Base-by-base conservation (phyloP, 768 basidiomycete species). In the Dioszegia hungarica region DNA sequence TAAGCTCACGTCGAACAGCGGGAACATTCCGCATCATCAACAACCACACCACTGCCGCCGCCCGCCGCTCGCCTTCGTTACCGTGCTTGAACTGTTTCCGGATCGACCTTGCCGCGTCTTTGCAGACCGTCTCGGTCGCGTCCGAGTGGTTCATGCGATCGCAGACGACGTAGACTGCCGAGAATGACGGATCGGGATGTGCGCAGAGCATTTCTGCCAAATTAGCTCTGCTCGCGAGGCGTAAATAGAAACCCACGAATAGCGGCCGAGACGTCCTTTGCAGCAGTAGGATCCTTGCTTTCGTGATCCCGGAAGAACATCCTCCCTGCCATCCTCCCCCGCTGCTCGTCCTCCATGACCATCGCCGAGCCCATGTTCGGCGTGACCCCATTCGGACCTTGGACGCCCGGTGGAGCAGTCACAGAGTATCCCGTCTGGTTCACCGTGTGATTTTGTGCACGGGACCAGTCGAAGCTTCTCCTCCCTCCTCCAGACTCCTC, bases 21-120 rank as follows among this genome's bases (percentile, higher is more conserved):
- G 85, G 82, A 2, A 85, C 85, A 68, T 93, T 92, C 27, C 85
- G 84, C 34, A 93, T 81, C 86, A 93, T 87, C 64, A 93, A 86
- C 2, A 90, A 86, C 91, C 90, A 93, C 6, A 95, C 63, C 44
- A 61, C 60, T n/a, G 60, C 66, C 28, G 64, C 70, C 36, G 59
- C 43, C 22, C 62, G 41, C 25, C 64, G 48, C 27, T 59, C 68
- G 15, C 59, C 39, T 52, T 67, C 62, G 38, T 59, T 59, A 12
- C 66, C 74, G 40, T 67, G 49, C 84, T 91, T 91, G 81, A 95
- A 89, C 73, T 90, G 90, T 39, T 85, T 82, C 46, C 90, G 79
- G 40, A 93, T 79, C 1, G 90, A 88, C 51, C 85, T 84, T 5
- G 86, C 84, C 0, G 90, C 89, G 68, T 92, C 91, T 71, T 87